These are phyloP conservation scores for Xylaria scruposa DNA, from an alignment of 495 filamentous ascomycete species.

Conservation along the genomic window DNA sequence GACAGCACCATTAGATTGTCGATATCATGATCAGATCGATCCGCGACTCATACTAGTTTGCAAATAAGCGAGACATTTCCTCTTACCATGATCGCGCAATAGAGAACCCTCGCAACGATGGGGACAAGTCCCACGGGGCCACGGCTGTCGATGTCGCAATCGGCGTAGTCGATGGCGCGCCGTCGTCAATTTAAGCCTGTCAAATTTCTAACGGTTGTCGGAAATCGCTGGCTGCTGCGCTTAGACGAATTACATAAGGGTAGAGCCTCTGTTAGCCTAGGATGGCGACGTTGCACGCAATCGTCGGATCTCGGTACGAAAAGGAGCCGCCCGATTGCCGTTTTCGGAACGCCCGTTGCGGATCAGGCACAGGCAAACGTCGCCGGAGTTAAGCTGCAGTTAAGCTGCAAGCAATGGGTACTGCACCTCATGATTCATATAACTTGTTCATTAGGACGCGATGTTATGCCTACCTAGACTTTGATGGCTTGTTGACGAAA, in stretches of 20 bases:
- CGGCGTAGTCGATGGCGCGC: constrained; percentile 11
- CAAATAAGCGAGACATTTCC: background rate
- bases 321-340: constrained; percentile 29
- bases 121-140: constrained; percentile 4
- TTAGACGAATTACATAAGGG: constrained; percentile 3
- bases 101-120: background rate
- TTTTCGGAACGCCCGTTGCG: constrained; percentile 10
- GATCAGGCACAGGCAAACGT: constrained; percentile 11
- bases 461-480: background rate
- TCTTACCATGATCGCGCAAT: background rate
- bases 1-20: background rate
- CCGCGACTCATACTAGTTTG: background rate
- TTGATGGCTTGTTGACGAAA: background rate
- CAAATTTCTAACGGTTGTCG: constrained; percentile 20
- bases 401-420: no score
- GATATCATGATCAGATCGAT: background rate
- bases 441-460: background rate
- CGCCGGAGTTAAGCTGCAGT: constrained; percentile 3
- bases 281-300: constrained; percentile 26
- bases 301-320: constrained; percentile 20
- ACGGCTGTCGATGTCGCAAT: constrained; percentile 28
- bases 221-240: background rate
- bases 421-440: no score
- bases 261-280: background rate
- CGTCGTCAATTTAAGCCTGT: background rate